Evolutionary conservation across 163 green algal genomes (phyloP).

Genomic region (Scenedesmus sp.): DNA sequence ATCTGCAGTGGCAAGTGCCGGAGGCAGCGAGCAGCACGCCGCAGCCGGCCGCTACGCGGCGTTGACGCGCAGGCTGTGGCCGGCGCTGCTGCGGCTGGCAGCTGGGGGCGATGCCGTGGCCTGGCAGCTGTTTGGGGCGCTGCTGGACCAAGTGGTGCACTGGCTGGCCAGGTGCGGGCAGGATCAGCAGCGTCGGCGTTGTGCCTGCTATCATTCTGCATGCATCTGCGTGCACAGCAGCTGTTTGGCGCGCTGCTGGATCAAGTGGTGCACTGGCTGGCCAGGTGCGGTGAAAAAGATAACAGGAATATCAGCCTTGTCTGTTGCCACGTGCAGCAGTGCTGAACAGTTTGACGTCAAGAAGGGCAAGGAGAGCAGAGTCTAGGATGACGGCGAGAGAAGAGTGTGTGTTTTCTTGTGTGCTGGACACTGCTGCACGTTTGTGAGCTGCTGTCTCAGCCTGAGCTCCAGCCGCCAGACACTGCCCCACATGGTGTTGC

Average conservation of each 20-base stretch:
- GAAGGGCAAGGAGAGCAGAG: too few relatives aligned
- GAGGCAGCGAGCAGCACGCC: constrained; percentile 13
- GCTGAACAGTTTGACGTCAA: too few relatives aligned
- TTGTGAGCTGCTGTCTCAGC: too few relatives aligned
- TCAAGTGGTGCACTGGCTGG: background rate
- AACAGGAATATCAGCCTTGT: too few relatives aligned
- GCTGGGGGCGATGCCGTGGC: constrained; percentile 12
- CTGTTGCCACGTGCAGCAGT: too few relatives aligned
- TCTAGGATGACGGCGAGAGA: too few relatives aligned
- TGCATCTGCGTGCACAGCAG: background rate
- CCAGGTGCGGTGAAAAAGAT: background rate
- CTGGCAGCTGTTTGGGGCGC: constrained; percentile 15
- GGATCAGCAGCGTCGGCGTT: too few relatives aligned
- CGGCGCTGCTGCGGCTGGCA: constrained; percentile 25
- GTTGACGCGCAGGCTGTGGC: constrained; percentile 16
- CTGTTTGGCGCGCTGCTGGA: background rate
- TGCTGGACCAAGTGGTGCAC: constrained; percentile 36
- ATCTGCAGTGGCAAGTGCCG: constrained; percentile 19
- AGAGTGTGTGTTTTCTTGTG: background rate
- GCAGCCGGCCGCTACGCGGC: constrained; percentile 15
- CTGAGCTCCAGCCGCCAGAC: too few relatives aligned
- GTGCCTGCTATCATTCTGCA: too few relatives aligned
- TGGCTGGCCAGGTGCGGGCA: constrained; percentile 25
- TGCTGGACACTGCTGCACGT: too few relatives aligned
- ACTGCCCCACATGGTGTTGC: too few relatives aligned